Base-by-base conservation (phyloP, 1,284 basidiomycete species). In the Mycosarcoma maydis region DNA sequence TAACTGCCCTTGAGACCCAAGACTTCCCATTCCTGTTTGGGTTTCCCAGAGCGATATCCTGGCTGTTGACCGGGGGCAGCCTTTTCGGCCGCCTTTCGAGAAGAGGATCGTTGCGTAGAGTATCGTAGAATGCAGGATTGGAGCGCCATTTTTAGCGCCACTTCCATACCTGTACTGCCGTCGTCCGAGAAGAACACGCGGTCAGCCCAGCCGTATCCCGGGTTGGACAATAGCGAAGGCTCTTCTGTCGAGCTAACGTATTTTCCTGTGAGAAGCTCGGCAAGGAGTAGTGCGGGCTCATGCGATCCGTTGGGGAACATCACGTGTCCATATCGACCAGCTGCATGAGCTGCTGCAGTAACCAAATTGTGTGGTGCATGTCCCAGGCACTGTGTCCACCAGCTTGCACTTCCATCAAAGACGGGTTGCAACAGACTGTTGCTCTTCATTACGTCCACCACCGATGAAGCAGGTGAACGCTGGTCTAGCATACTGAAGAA, bases 301-400 rank as follows among this genome's bases (percentile, higher is more conserved):
- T 98, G 91, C 0, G 89, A 89, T 1, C 92, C 90, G 64, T 90
- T 88, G 2, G 95, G 95, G 82, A 95, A 98, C 84, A 98, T 90
- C 65, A 98, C 94, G 82, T 98, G 95, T 0, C 95, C 95, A 76
- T 97, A 98, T 5, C 95, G 87, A 2, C 94, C 95, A 5, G 92
- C 90, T 3, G 94, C 94, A 29, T 87, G 85, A 0, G 94, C 93
- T 0, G 93, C 95, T 1, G 94, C 92, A 24, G 92, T 85, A 0
- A 92, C 89, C 11, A 97, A 86, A 0, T 88, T 84, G 0, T 91
- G 87, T 55, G 91, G 85, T 0, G 87, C 89, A 77, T 98, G 95
- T 0, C 94, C 94, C 38, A 97, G 83, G 0, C 90, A 88, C 83
- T 98, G 95, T 0, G 95, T 98, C 92, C 95, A 98, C 95, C 95